Evolutionary conservation across 768 basidiomycete genomes (phyloP).

Genomic region (Cubamyces lactineus): DNA sequence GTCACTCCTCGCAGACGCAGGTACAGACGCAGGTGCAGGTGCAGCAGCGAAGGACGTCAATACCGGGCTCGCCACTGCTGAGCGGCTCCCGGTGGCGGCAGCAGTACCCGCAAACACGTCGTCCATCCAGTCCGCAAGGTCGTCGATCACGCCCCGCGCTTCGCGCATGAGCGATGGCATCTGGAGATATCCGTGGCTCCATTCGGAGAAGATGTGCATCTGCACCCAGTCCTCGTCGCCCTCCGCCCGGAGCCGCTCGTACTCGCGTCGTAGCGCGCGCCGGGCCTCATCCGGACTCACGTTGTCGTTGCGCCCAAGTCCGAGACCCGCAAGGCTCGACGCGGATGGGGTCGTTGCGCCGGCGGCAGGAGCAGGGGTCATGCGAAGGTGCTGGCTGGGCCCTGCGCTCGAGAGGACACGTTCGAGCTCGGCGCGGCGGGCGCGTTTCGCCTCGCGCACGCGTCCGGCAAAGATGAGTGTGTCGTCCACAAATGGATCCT

Average conservation of each 20-base stretch:
- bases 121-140: conserved; percentile 91
- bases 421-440: conserved; percentile 75
- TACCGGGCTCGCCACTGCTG: no score
- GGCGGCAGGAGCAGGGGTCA: conserved; percentile 40
- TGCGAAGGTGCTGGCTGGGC: conserved; percentile 64
- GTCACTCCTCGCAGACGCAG: no score
- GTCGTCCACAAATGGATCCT: conserved; percentile 93
- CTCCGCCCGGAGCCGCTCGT: conserved; percentile 63
- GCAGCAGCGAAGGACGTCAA: no score
- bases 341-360: neutral
- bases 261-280: conserved; percentile 56
- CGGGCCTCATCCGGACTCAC: conserved; percentile 30
- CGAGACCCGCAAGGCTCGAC: no score
- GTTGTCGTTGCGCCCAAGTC: conserved; percentile 27
- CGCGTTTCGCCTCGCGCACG: conserved; percentile 92
- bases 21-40: no score
- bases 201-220: conserved; percentile 90
- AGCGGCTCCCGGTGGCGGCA: no score
- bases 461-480: conserved; percentile 96
- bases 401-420: conserved; percentile 57
- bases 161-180: conserved; percentile 89
- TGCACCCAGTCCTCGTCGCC: conserved; percentile 94
- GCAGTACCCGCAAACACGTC: conserved; percentile 56
- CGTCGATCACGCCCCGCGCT: conserved; percentile 75
- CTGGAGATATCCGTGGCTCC: conserved; percentile 97